Conservation (phyloP, 768 basidiomycete genomes). For the Russula sp. region DNA sequence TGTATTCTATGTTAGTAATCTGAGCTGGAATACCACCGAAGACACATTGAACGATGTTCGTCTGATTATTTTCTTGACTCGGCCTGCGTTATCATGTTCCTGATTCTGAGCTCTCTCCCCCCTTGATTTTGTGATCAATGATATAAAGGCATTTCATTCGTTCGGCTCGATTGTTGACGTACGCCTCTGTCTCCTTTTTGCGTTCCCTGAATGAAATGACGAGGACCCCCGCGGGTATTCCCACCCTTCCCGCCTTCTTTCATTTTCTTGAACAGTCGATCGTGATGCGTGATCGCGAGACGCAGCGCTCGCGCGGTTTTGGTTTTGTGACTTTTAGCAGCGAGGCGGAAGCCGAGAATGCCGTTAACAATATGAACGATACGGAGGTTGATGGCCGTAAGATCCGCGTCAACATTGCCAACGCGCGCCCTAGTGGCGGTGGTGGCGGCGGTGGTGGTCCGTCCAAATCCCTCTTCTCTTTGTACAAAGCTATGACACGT, state of each 20-base stretch:
- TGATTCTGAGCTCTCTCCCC: no score
- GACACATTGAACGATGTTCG: constrained; percentile 85
- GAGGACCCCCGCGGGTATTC: neutral
- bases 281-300: constrained; percentile 98
- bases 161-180: constrained; percentile 90
- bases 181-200: constrained; percentile 48
- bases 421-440: constrained; percentile 55
- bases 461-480: neutral
- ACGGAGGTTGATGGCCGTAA: constrained; percentile 91
- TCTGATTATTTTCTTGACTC: constrained; percentile 49
- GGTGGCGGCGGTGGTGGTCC: constrained; percentile 42
- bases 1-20: constrained; percentile 63
- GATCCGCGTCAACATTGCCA: constrained; percentile 84
- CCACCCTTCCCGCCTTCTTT: no score
- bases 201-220: constrained; percentile 6
- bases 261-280: constrained; percentile 59
- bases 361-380: constrained; percentile 78
- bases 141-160: constrained; percentile 69
- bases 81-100: constrained; percentile 31
- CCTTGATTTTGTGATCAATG: constrained; percentile 4
- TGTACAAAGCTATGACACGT: neutral
- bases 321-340: constrained; percentile 84
- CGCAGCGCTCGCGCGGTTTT: constrained; percentile 94
- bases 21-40: constrained; percentile 96
- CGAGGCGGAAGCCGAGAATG: constrained; percentile 65